These are phyloP conservation scores for Colletotrichum sp. DNA, from an alignment of 2,329 filamentous ascomycete genomes.

Conservation along the genomic window DNA sequence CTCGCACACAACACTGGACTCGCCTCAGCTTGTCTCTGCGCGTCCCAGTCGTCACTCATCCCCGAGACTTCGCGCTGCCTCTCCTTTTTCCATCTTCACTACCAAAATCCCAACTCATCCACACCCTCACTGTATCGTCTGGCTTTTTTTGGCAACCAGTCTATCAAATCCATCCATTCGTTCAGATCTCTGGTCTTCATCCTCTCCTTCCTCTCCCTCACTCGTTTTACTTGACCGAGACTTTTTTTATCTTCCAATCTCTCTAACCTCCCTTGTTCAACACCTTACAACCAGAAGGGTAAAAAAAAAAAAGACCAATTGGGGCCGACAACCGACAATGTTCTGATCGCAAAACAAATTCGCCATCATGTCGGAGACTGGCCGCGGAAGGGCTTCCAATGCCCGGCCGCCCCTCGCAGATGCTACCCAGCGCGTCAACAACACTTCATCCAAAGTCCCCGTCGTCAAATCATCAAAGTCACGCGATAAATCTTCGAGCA, in stretches of 20 bases:
- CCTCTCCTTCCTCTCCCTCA: constrained; percentile 1
- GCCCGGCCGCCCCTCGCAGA: constrained; percentile 50
- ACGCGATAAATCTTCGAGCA: constrained; percentile 23
- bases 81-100: constrained; percentile 11
- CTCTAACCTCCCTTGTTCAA: constrained; percentile 8
- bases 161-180: constrained; percentile 20
- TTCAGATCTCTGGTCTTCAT: constrained; percentile 6
- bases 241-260: constrained; percentile 5
- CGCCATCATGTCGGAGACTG: constrained; percentile 20
- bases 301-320: neutral
- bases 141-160: constrained; percentile 20
- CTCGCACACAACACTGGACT: constrained; percentile 8
- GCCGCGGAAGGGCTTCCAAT: constrained; percentile 2
- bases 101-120: neutral
- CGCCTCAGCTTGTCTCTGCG: constrained; percentile 7
- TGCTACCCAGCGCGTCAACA: constrained; percentile 53
- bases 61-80: constrained; percentile 1
- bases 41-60: neutral
- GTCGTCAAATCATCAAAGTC: constrained; percentile 33
- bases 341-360: constrained; percentile 1
- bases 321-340: neutral
- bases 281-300: neutral
- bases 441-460: constrained; percentile 32
- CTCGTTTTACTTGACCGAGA: constrained; percentile 6
- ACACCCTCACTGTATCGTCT: constrained; percentile 15